phyloP scores from a whole-genome alignment of 441 rosid species.

The Populus hybrid region DNA sequence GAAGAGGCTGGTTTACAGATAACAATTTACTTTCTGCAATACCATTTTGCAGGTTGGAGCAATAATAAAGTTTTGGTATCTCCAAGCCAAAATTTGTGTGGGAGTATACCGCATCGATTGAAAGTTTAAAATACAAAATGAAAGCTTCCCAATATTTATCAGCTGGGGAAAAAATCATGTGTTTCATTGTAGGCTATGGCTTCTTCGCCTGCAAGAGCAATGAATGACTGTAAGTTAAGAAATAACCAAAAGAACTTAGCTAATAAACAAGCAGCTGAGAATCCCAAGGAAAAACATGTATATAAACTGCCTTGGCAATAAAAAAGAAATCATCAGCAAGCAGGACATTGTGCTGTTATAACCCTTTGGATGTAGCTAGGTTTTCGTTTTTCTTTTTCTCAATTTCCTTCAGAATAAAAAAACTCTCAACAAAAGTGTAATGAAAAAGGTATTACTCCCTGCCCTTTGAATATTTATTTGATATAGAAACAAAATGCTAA shows the following conservation, averaged over 20 bases:
- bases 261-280: background rate
- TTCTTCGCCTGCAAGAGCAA: constrained; percentile 47
- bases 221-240: background rate
- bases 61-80: constrained; percentile 16
- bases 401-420: background rate
- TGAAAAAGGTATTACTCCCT: background rate
- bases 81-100: constrained; percentile 14
- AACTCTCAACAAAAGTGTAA: background rate
- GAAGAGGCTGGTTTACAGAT: constrained; percentile 3
- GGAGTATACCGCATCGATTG: background rate
- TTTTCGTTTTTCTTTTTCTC: background rate
- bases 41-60: constrained; percentile 19
- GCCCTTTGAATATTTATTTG: background rate
- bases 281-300: background rate
- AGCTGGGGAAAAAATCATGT: background rate
- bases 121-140: background rate
- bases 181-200: constrained; percentile 25
- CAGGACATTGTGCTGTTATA: background rate
- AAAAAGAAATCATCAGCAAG: background rate
- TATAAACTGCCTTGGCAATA: background rate
- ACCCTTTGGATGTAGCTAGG: background rate
- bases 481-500: background rate
- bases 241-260: background rate
- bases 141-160: background rate
- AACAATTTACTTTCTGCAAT: background rate